Base-by-base conservation (phyloP, 2,329 filamentous ascomycete species). In the Ploettnerulaceae sp. region DNA sequence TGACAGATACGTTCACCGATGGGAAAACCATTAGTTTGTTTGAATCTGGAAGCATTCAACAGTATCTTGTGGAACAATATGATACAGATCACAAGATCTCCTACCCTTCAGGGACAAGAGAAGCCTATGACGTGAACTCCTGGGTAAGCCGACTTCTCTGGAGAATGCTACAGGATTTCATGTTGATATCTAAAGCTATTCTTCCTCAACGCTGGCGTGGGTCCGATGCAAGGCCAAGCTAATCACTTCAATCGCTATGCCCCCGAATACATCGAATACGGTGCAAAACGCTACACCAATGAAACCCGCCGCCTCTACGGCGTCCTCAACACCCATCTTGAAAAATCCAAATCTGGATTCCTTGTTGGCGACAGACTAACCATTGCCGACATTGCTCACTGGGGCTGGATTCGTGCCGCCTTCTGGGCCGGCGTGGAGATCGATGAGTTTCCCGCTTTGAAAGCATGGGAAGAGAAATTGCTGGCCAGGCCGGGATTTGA, bases 231-330 rank as follows among this genome's bases (percentile, higher is more conserved):
- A 29, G 84, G 77, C 34, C 87, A 94, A 66, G 77, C 87, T 42
- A 89, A 93, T 66, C 88, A 95, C 68, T 95, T 95, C 67, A 71
- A 71, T 37, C 78, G 86, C 46, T 94, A 95, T 61, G 88, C 89
- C 1, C 86, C 87, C 0, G 84, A 90, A 64, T 81, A 77, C 64
- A 91, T 95, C 59, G 73, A 82, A 60, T 95, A 95, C 64, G 88
- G 84, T 52, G 79, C 94, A 45, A 80, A 86, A 61, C 78, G 89
- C 37, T 95, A 95, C 69, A 71, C 75, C 61, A 93, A 88, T 63
- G 89, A 95, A 69, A 88, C 85, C 0, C 76, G 83, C n/a, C 81
- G 89, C 11, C 73, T 95, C 1, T 95, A 93, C 69, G 73, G 80
- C 41, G 83, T 89, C 15, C 70, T 95, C 49, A 82, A 95, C 61